These are phyloP conservation scores for Pyracantha coccinea DNA, from an alignment of 331 rosid genomes.

Conservation along the genomic window DNA sequence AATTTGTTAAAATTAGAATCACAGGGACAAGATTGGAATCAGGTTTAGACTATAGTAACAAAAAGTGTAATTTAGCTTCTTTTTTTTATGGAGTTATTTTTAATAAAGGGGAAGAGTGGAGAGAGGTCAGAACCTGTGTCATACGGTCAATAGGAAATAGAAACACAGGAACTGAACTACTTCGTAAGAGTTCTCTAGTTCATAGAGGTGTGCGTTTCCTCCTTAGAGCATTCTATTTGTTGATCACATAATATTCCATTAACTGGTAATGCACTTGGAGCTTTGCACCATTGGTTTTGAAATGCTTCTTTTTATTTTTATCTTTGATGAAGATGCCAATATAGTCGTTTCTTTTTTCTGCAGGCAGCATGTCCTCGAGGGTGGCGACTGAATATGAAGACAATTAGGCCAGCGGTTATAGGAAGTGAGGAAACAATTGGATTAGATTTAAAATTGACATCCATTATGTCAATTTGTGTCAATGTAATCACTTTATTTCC, in stretches of 20 bases:
- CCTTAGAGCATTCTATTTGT: background rate
- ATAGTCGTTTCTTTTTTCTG: background rate
- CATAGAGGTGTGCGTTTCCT: background rate
- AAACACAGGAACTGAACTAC: background rate
- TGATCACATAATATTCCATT: background rate
- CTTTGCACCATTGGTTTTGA: background rate
- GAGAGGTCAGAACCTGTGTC: background rate
- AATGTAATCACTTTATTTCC: background rate
- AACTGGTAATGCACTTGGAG: background rate
- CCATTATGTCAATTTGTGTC: background rate
- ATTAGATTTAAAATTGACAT: background rate
- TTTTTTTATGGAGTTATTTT: too few species aligned
- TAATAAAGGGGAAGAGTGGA: too few species aligned
- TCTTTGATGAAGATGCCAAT: background rate
- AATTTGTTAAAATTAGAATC: background rate
- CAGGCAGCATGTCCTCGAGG: conserved; percentile 55
- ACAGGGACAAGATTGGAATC: background rate
- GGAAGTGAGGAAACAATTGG: background rate
- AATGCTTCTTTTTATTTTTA: background rate
- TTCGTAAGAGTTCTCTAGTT: background rate
- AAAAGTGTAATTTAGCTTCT: background rate
- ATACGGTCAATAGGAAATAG: background rate
- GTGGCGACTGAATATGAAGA: conserved; percentile 31
- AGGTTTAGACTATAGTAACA: background rate
- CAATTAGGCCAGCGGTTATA: background rate